These are phyloP conservation scores for Byssothecium circinans DNA, from an alignment of 2,329 filamentous ascomycete species.

Conservation along the genomic window DNA sequence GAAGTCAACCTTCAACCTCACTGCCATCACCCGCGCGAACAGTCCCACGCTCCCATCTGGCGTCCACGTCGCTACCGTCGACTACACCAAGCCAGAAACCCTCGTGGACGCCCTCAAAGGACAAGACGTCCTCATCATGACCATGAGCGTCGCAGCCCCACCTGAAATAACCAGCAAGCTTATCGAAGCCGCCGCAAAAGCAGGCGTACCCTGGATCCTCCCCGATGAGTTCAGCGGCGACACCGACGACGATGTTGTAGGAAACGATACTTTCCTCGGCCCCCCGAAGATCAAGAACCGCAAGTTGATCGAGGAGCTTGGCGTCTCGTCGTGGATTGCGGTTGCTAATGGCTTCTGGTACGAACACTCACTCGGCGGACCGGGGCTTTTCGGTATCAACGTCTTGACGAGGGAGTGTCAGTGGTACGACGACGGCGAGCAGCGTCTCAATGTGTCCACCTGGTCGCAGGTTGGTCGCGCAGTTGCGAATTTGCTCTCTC, in stretches of 20 bases:
- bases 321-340: conserved; percentile 22
- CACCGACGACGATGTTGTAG: conserved; percentile 13
- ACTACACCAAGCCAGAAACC: conserved; percentile 42
- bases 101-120: conserved; percentile 40
- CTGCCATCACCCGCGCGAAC: conserved; percentile 45
- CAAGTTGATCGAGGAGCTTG: conserved; percentile 17
- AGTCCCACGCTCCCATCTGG: conserved; percentile 48
- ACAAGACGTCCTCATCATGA: conserved; percentile 47
- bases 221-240: conserved; percentile 44
- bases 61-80: conserved; percentile 41
- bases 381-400: conserved; percentile 42
- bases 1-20: conserved; percentile 39
- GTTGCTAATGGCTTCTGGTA: conserved; percentile 39
- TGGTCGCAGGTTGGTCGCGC: conserved; percentile 60
- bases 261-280: not conserved
- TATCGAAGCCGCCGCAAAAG: conserved; percentile 40
- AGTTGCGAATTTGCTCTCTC: conserved; percentile 49
- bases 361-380: conserved; percentile 40
- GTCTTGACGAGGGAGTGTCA: conserved; percentile 32
- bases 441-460: conserved; percentile 53
- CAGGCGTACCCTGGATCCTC: conserved; percentile 44
- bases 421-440: conserved; percentile 37
- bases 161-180: conserved; percentile 32
- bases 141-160: conserved; percentile 33
- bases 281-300: conserved; percentile 5